Percentiles rank a stretch among this genome's conserved stretches.
These are phyloP conservation scores for Recurvomyces mirabilis DNA, from an alignment of 495 filamentous ascomycete genomes.

Conservation along the genomic window DNA sequence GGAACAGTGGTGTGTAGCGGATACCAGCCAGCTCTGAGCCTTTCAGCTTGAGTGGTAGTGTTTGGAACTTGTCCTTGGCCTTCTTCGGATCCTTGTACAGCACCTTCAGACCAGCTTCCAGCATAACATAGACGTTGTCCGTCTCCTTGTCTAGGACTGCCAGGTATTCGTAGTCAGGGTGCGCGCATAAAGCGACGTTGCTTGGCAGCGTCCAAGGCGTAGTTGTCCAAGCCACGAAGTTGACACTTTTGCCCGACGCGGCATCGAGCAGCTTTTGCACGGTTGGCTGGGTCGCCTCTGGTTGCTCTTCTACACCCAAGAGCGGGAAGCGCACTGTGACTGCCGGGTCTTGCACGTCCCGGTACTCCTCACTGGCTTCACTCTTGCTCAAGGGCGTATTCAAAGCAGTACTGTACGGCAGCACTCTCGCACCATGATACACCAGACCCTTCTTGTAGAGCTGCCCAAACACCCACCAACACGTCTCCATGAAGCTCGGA, in stretches of 20 bases:
- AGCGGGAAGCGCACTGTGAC: conserved; percentile 83
- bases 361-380: conserved; percentile 88
- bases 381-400: conserved; percentile 88
- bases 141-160: conserved; percentile 77
- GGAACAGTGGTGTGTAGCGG: conserved; percentile 84
- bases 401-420: conserved; percentile 90
- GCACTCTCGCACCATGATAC: conserved; percentile 80
- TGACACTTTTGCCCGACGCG: conserved; percentile 10
- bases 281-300: conserved; percentile 14
- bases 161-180: conserved; percentile 89
- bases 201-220: conserved; percentile 94
- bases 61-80: conserved; percentile 73
- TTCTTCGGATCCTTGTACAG: conserved; percentile 97
- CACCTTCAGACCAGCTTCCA: conserved; percentile 73
- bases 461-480: conserved; percentile 95
- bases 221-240: conserved; percentile 81
- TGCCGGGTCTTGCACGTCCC: conserved; percentile 87
- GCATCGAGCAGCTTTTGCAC: conserved; percentile 11
- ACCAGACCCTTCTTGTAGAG: conserved; percentile 80
- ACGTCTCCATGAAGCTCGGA: conserved; percentile 84
- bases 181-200: conserved; percentile 65
- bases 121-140: conserved; percentile 74
- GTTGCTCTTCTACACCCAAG: conserved; percentile 59
- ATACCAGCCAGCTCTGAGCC: conserved; percentile 84
- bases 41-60: conserved; percentile 55